Evolutionary conservation across 345 rosid genomes (phyloP), one percentile per base, ranked within the genome.

Genomic region (Euphorbia peplus): DNA sequence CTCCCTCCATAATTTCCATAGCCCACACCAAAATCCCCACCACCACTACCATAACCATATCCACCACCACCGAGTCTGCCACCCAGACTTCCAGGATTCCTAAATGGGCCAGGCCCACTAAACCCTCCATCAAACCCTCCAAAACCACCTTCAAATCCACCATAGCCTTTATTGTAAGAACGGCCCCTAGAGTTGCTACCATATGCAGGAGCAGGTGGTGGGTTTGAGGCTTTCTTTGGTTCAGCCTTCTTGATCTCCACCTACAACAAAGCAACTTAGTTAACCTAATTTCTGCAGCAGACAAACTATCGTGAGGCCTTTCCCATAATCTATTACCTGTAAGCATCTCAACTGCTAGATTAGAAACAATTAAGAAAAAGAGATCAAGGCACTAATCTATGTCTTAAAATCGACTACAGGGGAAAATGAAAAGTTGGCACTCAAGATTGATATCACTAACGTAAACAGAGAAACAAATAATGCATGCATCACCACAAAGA

Each of bases 211-310:
- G 85, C 85, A 76, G 91, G 88, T 79, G 95, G 90, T 75, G 93
- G 96, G 91, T 88, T 90, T 60, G 90, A 87, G 72, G 79, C 62
- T 91, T 95, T 91, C 96, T 90, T 90, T 87, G 99, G 99, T 91
- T 95, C 99, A 58, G 99, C 99, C 87, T 95, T 95, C 93, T 91
- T 91, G 95, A 95, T 87, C 88, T 95, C 97, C 91, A 91, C 98
- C 98, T 93, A 93, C 96, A 93, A 90, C 84, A 89, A 86, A 93
- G 92, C 78, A 93, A 85, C 86, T 90, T 82, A 85, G 84, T 93
- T 83, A 93, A 90, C 97, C 97, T 88, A 93, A 67, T 77, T 80
- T 81, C 75, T 71, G 87, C 81, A 78, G 76, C 78, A 67, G 69
- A 77, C 67, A 86, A 78, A 78, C 92, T 85, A 79, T 19, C 60